A percentile compares a stretch with the other conserved stretches of the same genome.
Evolutionary conservation across 495 filamentous ascomycete species (phyloP).

Genomic region (Sabuloglossum arenarium): DNA sequence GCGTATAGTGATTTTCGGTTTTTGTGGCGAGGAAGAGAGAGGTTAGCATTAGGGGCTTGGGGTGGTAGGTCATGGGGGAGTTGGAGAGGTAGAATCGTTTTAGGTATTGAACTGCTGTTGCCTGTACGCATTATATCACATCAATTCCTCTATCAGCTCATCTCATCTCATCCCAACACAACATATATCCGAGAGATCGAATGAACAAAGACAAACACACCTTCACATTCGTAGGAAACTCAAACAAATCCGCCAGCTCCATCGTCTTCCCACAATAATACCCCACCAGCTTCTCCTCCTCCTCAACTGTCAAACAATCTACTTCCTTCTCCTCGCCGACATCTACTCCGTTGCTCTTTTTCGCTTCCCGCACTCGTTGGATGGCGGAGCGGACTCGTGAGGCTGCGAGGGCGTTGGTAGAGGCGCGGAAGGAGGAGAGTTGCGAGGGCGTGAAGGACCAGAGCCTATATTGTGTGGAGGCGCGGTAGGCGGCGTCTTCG

Average conservation of each 20-base stretch:
- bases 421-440: slow-evolving; percentile 44
- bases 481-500: slow-evolving; percentile 83
- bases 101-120: slow-evolving; percentile 81
- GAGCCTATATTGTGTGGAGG: slow-evolving; percentile 69
- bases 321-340: slow-evolving; percentile 26
- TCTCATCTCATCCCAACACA: too few species aligned
- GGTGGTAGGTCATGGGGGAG: slow-evolving; percentile 85
- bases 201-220: too few species aligned
- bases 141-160: not conserved
- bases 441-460: slow-evolving; percentile 80
- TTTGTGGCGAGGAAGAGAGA: slow-evolving; percentile 85
- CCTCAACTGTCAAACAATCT: slow-evolving; percentile 57
- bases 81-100: slow-evolving; percentile 89
- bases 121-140: slow-evolving; percentile 21
- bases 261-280: slow-evolving; percentile 59
- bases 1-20: slow-evolving; percentile 63
- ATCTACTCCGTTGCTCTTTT: slow-evolving; percentile 7
- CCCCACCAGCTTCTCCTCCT: slow-evolving; percentile 62
- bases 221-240: slow-evolving; percentile 60
- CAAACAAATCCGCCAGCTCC: slow-evolving; percentile 53
- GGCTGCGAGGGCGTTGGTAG: slow-evolving; percentile 54
- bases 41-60: slow-evolving; percentile 63
- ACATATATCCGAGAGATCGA: too few species aligned
- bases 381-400: slow-evolving; percentile 48
- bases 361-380: not conserved